Evolutionary conservation across 2,329 filamentous ascomycete species (phyloP).

Genomic region (Fusarium sp.): DNA sequence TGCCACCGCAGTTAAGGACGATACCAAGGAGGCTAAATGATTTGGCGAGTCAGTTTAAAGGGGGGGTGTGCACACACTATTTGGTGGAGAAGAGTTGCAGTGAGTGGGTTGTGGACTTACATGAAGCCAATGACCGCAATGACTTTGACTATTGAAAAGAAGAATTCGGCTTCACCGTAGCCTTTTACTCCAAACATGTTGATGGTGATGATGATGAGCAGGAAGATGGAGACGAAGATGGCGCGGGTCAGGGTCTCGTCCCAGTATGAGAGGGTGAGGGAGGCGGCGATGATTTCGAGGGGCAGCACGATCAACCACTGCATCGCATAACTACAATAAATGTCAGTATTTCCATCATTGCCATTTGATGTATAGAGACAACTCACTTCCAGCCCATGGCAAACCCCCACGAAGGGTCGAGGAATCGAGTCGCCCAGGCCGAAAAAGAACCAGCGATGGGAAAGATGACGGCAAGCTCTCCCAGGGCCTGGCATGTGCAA

Average conservation of each 20-base stretch:
- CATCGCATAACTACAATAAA: conserved; percentile 77
- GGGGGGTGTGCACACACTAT: background rate
- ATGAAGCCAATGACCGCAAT: conserved; percentile 91
- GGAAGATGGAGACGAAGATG: conserved; percentile 88
- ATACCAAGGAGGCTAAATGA: conserved; percentile 81
- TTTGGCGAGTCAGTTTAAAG: conserved; percentile 26
- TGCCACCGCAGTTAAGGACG: conserved; percentile 87
- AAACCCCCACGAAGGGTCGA: conserved; percentile 95
- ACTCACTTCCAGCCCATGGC: conserved; percentile 94
- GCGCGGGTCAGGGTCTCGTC: conserved; percentile 74
- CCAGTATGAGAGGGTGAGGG: conserved; percentile 90
- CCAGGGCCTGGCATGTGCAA: conserved; percentile 91
- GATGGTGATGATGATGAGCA: conserved; percentile 81
- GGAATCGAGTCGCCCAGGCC: conserved; percentile 90
- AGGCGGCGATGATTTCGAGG: conserved; percentile 88
- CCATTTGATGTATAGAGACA: background rate
- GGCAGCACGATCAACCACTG: conserved; percentile 91
- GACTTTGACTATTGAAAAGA: conserved; percentile 90
- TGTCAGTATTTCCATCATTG: conserved; percentile 10
- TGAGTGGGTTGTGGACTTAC: conserved; percentile 61
- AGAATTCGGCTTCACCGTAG: conserved; percentile 91
- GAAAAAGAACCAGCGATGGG: conserved; percentile 94
- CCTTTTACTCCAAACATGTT: conserved; percentile 91
- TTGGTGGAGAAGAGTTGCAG: background rate
- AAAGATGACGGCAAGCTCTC: conserved; percentile 91